Conservation (phyloP, 495 filamentous ascomycete species). For the Penicillium dipodomyicola region DNA sequence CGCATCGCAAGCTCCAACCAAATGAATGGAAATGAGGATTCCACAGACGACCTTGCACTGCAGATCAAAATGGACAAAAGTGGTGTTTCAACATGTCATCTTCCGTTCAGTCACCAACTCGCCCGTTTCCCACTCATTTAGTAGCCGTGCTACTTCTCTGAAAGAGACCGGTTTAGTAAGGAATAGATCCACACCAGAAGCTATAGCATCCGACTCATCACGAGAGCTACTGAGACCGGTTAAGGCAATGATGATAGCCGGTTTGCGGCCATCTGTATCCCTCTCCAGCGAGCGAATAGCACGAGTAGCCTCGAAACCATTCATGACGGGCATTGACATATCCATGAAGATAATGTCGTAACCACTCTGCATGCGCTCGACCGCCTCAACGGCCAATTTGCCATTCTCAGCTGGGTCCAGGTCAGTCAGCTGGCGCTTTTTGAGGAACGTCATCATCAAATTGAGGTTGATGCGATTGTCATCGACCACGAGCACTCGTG, state of each 20-base stretch:
- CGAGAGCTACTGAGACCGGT: constrained; percentile 64
- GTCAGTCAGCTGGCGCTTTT: constrained; percentile 41
- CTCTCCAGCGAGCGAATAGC: constrained; percentile 63
- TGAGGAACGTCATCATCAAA: constrained; percentile 62
- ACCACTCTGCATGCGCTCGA: constrained; percentile 38
- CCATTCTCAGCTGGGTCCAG: constrained; percentile 53
- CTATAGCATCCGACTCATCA: constrained; percentile 64
- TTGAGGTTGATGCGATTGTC: constrained; percentile 75
- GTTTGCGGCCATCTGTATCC: constrained; percentile 33
- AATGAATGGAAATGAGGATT: background rate
- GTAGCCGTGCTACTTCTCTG: constrained; percentile 45
- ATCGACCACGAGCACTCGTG: constrained; percentile 63
- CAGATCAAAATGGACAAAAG: background rate
- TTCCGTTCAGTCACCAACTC: constrained; percentile 18
- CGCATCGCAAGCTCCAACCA: background rate
- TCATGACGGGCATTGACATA: constrained; percentile 76
- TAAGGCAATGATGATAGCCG: constrained; percentile 64
- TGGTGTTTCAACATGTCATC: background rate
- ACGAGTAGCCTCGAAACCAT: constrained; percentile 70
- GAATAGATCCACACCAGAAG: constrained; percentile 68
- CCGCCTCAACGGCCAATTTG: constrained; percentile 50
- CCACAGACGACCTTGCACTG: background rate
- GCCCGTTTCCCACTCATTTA: constrained; percentile 48
- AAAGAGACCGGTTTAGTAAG: constrained; percentile 69
- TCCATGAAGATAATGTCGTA: constrained; percentile 64